phyloP scores from a whole-genome alignment of 2,329 filamentous ascomycete genomes.

The Fusarium sp. region DNA sequence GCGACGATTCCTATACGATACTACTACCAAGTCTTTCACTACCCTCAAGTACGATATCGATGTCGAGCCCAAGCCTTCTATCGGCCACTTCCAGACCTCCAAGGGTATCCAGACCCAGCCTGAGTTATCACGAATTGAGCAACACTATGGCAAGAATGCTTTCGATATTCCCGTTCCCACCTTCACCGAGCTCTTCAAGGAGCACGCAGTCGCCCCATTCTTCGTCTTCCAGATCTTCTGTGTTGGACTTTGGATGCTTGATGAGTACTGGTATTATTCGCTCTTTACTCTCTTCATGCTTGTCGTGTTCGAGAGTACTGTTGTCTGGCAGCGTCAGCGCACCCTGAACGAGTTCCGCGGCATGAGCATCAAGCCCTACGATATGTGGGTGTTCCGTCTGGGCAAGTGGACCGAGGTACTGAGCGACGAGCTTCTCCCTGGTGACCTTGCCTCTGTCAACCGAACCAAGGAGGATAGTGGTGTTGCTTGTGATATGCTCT shows the following conservation, averaged over 20 bases:
- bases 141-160: constrained; percentile 94
- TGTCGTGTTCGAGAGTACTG: constrained; percentile 95
- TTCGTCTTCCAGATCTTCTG: constrained; percentile 99
- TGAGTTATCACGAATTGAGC: constrained; percentile 82
- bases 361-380: constrained; percentile 99
- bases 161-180: constrained; percentile 98
- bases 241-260: constrained; percentile 96
- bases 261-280: constrained; percentile 99
- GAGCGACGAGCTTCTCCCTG: constrained; percentile 91
- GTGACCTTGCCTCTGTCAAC: constrained; percentile 90
- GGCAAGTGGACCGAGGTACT: constrained; percentile 88
- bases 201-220: constrained; percentile 98
- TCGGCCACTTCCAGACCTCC: constrained; percentile 81
- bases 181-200: constrained; percentile 95
- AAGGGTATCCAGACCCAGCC: constrained; percentile 76
- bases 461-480: constrained; percentile 97
- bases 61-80: constrained; percentile 79
- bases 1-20: constrained; percentile 88
- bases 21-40: constrained; percentile 76
- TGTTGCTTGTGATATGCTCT: constrained; percentile 95
- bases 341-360: constrained; percentile 96
- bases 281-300: constrained; percentile 99
- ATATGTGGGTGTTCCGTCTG: constrained; percentile 88
- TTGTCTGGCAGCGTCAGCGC: constrained; percentile 98
- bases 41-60: constrained; percentile 88